Base-by-base conservation (phyloP, 129 eudicot genomes). In the Flaveria linearis region DNA sequence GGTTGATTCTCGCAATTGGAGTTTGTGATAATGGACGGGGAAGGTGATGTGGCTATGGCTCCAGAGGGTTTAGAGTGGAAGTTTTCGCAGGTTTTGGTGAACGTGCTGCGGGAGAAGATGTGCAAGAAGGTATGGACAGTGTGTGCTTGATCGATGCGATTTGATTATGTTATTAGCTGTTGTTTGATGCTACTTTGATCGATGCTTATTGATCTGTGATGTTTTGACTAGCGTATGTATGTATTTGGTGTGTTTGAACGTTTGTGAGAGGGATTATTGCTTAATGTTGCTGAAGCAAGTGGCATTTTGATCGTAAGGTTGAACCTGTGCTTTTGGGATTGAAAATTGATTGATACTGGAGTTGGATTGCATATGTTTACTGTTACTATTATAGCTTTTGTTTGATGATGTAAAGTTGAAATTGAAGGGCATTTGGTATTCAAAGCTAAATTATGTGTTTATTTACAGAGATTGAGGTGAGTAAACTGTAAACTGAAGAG, bases 51-150 rank as follows among this genome's bases (percentile, higher is more conserved):
- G 62, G 83, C 53, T 18, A 81, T 70, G 84, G 60, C 74, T 49
- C 56, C 87, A 9, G 80, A 70, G 47, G 68, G 69, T 39, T 82
- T 84, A 36, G 91, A 84, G 25, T 84, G 88, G 91, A 87, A 81
- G 45, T 87, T 87, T 58, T 81, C 87, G 72, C 91, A 87, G 84
- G 86, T 84, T n/a, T 83, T 51, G 91, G 88, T 17, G 86, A 87
- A 68, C 84, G 85, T 22, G 71, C 82, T 49, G 84, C 88, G 3
- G 91, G 85, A 1, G 90, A 86, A 75, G 90, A 86, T 18, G 82
- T 86, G 57, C 90, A 83, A 23, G 90, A 86, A 83, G 87, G 90
- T 86, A 83, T 25, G 36, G 9, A 15, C 8, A 26, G 11, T 49
- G 2, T 56, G 11, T 49, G 2, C 45, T 55, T 57, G 9, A 47